phyloP scores from a whole-genome alignment of 2,329 filamentous ascomycete species.

The Fusarium tuaranense region DNA sequence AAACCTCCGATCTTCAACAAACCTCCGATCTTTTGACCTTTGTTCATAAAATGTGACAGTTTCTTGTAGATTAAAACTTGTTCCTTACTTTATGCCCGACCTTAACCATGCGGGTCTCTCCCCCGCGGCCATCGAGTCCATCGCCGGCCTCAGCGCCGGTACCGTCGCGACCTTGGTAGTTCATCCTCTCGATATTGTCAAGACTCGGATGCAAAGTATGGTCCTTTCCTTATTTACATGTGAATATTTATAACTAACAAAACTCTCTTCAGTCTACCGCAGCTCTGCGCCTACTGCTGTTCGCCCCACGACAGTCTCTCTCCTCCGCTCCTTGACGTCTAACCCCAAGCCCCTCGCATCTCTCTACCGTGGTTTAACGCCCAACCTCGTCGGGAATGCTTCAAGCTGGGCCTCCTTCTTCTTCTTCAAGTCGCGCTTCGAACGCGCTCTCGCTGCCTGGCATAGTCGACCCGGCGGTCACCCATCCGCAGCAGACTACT shows the following conservation, averaged over 20 bases:
- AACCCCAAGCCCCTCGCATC: constrained; percentile 71
- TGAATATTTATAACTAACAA: constrained; percentile 7
- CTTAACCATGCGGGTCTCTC: constrained; percentile 70
- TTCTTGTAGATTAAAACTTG: constrained; percentile 12
- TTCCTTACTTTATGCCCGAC: constrained; percentile 57
- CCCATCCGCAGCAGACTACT: constrained; percentile 76
- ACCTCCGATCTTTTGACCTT: background rate
- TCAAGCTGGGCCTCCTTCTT: constrained; percentile 95
- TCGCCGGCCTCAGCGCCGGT: constrained; percentile 91
- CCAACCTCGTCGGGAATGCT: constrained; percentile 92
- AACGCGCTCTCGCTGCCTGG: constrained; percentile 56
- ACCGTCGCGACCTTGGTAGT: constrained; percentile 86
- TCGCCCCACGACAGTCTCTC: constrained; percentile 61
- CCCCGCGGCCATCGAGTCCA: constrained; percentile 84
- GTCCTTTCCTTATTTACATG: background rate
- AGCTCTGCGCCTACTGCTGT: constrained; percentile 53
- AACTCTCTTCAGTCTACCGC: constrained; percentile 60
- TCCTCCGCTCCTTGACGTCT: constrained; percentile 62
- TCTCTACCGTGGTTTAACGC: constrained; percentile 89
- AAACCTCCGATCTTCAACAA: background rate
- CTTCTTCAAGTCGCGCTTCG: constrained; percentile 73
- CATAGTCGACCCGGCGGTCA: constrained; percentile 19
- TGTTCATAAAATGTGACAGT: constrained; percentile 42
- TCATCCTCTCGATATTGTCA: constrained; percentile 95
- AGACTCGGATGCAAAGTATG: constrained; percentile 92